Evolutionary conservation across 2,329 filamentous ascomycete genomes (phyloP), one percentile per base, ranked within the genome.

Genomic region (Cytospora piceae): DNA sequence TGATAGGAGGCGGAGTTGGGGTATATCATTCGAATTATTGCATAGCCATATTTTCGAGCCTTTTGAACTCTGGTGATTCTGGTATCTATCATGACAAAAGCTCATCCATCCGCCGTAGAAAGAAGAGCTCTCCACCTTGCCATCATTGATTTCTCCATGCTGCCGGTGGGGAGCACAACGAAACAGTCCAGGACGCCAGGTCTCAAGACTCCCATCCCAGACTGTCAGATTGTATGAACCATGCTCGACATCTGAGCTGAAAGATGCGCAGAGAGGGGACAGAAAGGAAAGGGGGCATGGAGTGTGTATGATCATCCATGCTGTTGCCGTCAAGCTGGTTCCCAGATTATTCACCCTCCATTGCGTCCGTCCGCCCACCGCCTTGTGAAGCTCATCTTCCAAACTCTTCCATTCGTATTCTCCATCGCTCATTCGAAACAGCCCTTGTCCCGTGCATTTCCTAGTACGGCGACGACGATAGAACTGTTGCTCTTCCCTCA

Each of bases 221-320:
- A n/a, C n/a, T n/a, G n/a, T n/a, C n/a, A 11, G 12, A 22, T 2
- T 9, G 0, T 22, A 8, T 11, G 20, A n/a, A 46, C 42, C 42
- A n/a, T 46, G 42, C 42, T 46, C 42, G 42, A 46, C 7, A 46
- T n/a, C 42, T 14, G n/a, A 24, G 49, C 58, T 37, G 22, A 52
- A 39, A 32, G 51, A 24, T 12, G 32, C 29, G 29, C 8, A 49
- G 22, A 34, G 24, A 27, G 27, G 31, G 24, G 17, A 24, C n/a
- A 8, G 14, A 57, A 46, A 32, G 22, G 46, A 39, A 22, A 22
- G 4, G 24, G 27, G 53, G 34, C 31, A 39, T 31, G 37, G 22
- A 63, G 56, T 51, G 53, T 52, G 31, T 20, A 22, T 22, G 31
- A 57, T 29, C 61, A 31, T 57, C 24, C 42, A 46, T 14, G n/a